These are phyloP conservation scores for Chlorella sp. DNA, from an alignment of 139 green algal genomes.

Conservation along the genomic window DNA sequence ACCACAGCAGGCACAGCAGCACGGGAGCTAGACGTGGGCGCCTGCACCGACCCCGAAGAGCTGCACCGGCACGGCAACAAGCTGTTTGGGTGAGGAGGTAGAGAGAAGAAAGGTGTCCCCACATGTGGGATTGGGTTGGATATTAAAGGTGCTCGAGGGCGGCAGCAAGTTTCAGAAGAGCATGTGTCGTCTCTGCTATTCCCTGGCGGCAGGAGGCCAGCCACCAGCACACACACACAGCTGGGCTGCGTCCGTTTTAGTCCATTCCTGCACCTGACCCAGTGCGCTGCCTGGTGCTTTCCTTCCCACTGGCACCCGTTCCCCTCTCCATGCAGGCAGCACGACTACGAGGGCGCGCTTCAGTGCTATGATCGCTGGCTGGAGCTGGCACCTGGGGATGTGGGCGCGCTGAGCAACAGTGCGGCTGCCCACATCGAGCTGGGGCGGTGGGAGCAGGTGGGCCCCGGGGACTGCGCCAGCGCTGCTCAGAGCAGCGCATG, in stretches of 20 bases:
- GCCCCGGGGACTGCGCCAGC: not conserved
- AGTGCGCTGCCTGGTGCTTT: not conserved
- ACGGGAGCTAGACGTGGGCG: not conserved
- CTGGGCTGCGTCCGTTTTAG: no score
- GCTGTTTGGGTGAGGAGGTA: not conserved
- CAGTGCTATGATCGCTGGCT: not conserved
- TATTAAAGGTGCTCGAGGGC: not conserved
- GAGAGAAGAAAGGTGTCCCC: no score
- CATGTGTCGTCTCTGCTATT: no score
- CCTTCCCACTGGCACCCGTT: not conserved
- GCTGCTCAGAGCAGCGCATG: no score
- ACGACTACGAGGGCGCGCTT: not conserved
- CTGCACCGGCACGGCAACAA: not conserved
- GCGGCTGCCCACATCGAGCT: not conserved
- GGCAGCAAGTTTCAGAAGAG: no score
- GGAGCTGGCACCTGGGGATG: not conserved
- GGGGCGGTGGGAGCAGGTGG: constrained; percentile 1
- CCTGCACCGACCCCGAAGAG: not conserved
- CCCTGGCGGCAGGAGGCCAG: no score
- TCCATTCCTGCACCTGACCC: not conserved
- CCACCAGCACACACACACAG: no score
- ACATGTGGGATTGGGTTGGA: no score
- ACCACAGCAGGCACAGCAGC: not conserved
- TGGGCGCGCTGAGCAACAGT: not conserved
- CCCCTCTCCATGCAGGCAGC: not conserved